These are phyloP conservation scores for Tricholoma flavovirens DNA, from an alignment of 768 basidiomycete species.

Conservation along the genomic window DNA sequence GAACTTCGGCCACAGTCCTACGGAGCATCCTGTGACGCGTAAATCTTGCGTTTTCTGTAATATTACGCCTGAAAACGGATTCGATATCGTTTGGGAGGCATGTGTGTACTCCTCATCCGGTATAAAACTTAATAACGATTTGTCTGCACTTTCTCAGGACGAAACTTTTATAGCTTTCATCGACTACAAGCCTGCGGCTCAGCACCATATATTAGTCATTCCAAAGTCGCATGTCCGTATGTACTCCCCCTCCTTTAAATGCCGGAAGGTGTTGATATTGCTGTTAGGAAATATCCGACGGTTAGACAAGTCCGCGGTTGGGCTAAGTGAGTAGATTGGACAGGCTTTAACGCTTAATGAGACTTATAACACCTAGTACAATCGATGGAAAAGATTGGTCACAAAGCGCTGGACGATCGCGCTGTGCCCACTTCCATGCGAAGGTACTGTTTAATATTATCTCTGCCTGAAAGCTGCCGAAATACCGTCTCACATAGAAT, in stretches of 20 bases:
- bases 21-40: not conserved
- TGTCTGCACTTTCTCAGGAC: conserved; percentile 28
- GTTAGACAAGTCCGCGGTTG: conserved; percentile 25
- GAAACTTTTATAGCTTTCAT: conserved; percentile 44
- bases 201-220: conserved; percentile 45
- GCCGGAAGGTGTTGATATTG: not conserved
- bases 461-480: conserved; percentile 4
- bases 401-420: conserved; percentile 43
- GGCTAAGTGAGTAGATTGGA: conserved; percentile 35
- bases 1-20: conserved; percentile 1
- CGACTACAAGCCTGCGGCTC: conserved; percentile 42
- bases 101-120: not conserved
- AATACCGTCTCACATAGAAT: conserved; percentile 37
- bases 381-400: conserved; percentile 39
- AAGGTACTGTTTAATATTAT: conserved; percentile 28
- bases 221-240: conserved; percentile 49
- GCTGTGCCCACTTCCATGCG: conserved; percentile 37
- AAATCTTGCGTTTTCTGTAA: conserved; percentile 40
- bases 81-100: conserved; percentile 48
- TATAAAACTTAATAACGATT: not conserved
- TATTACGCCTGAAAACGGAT: conserved; percentile 35
- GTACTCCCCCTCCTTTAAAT: conserved; percentile 8
- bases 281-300: conserved; percentile 47
- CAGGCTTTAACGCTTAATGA: not conserved
- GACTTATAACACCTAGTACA: conserved; percentile 19